phyloP scores from a whole-genome alignment of 768 basidiomycete genomes.

The Gloeopeniophorella convolvens region DNA sequence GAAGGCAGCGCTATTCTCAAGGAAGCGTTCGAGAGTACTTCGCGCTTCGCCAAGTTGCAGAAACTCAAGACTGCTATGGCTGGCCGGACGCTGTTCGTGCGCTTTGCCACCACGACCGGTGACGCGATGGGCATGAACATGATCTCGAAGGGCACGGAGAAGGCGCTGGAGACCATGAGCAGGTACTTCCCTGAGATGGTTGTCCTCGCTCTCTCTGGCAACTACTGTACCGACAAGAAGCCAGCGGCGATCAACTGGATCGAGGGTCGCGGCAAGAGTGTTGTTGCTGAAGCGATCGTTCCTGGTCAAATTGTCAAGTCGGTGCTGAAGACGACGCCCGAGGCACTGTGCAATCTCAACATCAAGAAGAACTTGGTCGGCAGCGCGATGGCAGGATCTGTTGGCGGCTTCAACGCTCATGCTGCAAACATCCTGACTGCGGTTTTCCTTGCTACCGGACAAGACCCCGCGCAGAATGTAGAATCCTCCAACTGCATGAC shows the following conservation, averaged over 20 bases:
- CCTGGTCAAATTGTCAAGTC: conserved; percentile 82
- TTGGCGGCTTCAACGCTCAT: conserved; percentile 98
- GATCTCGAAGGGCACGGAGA: conserved; percentile 98
- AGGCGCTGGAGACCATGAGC: conserved; percentile 76
- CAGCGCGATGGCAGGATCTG: conserved; percentile 95
- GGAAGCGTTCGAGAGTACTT: conserved; percentile 89
- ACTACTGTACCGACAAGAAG: conserved; percentile 99
- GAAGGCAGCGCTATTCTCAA: conserved; percentile 73
- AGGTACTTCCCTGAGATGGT: conserved; percentile 85
- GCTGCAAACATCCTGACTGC: conserved; percentile 97
- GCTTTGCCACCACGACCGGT: conserved; percentile 91
- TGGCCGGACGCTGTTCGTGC: conserved; percentile 86
- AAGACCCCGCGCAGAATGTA: conserved; percentile 98
- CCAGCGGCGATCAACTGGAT: conserved; percentile 99
- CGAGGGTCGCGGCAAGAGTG: conserved; percentile 95
- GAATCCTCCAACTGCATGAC: conserved; percentile 99
- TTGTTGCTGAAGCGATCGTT: conserved; percentile 92
- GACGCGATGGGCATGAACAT: conserved; percentile 99
- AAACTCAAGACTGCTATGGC: conserved; percentile 85
- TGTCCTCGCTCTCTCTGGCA: conserved; percentile 86
- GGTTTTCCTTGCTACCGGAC: conserved; percentile 91
- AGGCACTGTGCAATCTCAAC: conserved; percentile 83
- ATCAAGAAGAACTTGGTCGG: conserved; percentile 96
- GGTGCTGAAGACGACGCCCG: conserved; percentile 94
- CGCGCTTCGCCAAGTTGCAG: conserved; percentile 84